Base-by-base conservation (phyloP, 2,329 filamentous ascomycete genomes). In the Alternaria brassicicola region DNA sequence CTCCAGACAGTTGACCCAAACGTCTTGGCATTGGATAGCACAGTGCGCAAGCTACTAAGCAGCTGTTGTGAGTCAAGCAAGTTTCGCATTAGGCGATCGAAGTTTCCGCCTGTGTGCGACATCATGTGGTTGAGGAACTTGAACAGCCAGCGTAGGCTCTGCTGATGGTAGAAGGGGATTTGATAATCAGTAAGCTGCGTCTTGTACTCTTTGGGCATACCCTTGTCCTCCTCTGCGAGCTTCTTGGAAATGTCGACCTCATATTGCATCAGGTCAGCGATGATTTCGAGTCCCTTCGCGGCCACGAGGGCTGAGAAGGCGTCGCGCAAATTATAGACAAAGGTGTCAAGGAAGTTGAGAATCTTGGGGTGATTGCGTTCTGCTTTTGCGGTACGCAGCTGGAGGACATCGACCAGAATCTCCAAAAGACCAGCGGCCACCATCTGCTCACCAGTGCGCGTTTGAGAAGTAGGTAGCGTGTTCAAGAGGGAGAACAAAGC, bases 51-150 rank as follows among this genome's bases (percentile, higher is more conserved):
- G 56, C 91, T 92, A 21, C 83, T 85, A 43, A 99, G 83, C 43
- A 99, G 83, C 60, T 90, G 90, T 23, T 93, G 90, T 42, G 95
- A 97, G 76, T 99, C 96, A 46, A 97, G 96, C 58, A 99, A 80
- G 72, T 98, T 99, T 53, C 96, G 88, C 67, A 99, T 82, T 5
- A 97, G 82, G 33, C 95, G 89, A 74, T 98, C 95, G 55, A 93
- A 94, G 57, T 93, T 95, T 57, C 90, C 91, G 54, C 91, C 76
- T 81, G 89, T 84, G 84, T 96, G 77, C 79, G 90, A 81, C 89
- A 98, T 96, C 80, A 98, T 89, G 75, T 98, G 93, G 68, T 97
- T 93, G 62, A 97, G 90, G 73, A 98, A 97, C 76, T 97, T 97
- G 77, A 99, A 89, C 42, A 97, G 83, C 87, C 92, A 96, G 71